Percentiles rank a stretch among this genome's conserved stretches.
Evolutionary conservation across 768 basidiomycete species (phyloP).

Genomic region (Vararia minispora): DNA sequence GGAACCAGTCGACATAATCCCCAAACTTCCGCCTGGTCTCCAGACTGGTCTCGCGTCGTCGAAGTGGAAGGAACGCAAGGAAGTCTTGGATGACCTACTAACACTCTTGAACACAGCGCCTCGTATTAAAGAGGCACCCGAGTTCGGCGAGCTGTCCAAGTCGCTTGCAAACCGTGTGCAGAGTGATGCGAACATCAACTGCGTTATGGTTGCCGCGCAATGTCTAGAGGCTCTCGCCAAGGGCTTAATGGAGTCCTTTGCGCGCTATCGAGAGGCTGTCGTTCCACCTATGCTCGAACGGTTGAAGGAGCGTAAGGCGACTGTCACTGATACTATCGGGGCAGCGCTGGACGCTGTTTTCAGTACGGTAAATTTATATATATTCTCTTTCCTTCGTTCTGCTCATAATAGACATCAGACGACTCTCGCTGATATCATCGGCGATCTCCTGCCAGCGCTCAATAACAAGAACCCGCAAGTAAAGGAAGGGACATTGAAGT

Average conservation of each 20-base stretch:
- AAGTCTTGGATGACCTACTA: constrained; percentile 75
- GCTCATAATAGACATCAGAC: constrained; percentile 36
- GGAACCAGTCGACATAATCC: constrained; percentile 70
- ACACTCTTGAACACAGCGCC: constrained; percentile 57
- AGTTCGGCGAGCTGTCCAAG: constrained; percentile 64
- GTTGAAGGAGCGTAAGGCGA: constrained; percentile 88
- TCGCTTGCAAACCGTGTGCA: constrained; percentile 74
- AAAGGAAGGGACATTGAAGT: constrained; percentile 86
- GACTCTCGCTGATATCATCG: constrained; percentile 66
- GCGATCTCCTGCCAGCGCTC: constrained; percentile 68
- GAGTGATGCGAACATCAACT: constrained; percentile 89
- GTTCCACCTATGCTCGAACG: constrained; percentile 76
- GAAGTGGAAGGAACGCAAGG: constrained; percentile 98
- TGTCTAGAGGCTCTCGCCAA: constrained; percentile 81
- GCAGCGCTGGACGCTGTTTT: constrained; percentile 85
- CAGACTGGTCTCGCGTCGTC: constrained; percentile 71
- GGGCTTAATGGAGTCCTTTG: constrained; percentile 67
- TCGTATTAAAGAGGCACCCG: constrained; percentile 70
- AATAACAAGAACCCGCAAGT: constrained; percentile 94
- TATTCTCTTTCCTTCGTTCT: constrained; percentile 1
- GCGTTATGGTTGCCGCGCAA: constrained; percentile 80
- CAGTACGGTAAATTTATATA: constrained; percentile 45
- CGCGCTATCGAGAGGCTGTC: constrained; percentile 57
- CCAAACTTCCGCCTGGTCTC: constrained; percentile 66
- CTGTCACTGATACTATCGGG: constrained; percentile 83